Percentiles rank a stretch among this genome's conserved stretches.
These are phyloP conservation scores for Saccharomyces hybrid DNA, from an alignment of 1,139 yeast species.

Conservation along the genomic window DNA sequence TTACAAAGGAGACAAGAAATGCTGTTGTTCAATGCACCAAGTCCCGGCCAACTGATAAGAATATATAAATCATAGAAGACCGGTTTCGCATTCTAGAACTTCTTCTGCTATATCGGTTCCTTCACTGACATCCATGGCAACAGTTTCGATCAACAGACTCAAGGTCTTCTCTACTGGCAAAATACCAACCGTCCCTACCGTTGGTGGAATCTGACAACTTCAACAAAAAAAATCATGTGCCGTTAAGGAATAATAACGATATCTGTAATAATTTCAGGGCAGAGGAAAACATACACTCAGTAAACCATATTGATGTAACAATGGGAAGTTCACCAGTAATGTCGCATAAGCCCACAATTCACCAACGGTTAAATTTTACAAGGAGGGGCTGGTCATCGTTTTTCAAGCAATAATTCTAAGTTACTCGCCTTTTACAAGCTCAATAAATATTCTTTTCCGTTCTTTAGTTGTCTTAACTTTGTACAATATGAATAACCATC, in stretches of 20 bases:
- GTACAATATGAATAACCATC: not conserved
- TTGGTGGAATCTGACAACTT: not conserved
- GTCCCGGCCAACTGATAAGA: slow-evolving; percentile 9
- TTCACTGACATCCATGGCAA: slow-evolving; percentile 16
- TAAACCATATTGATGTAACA: not conserved
- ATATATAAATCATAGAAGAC: slow-evolving; percentile 42
- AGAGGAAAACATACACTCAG: not conserved
- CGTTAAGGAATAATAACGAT: not conserved
- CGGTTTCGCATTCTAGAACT: slow-evolving; percentile 11
- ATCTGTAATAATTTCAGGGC: not conserved
- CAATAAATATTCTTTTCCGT: not conserved
- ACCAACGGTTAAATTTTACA: not conserved
- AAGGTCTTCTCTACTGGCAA: not conserved
- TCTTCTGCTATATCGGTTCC: slow-evolving; percentile 18
- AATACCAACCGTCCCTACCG: not conserved
- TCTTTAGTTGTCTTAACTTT: not conserved
- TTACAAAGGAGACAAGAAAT: slow-evolving; percentile 11
- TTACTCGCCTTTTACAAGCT: not conserved
- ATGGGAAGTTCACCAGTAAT: not conserved
- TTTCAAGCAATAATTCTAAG: not conserved
- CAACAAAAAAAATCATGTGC: not conserved
- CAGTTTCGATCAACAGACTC: slow-evolving; percentile 13
- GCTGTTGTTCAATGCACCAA: slow-evolving; percentile 16
- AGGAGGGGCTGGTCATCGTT: not conserved
- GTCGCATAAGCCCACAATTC: not conserved